phyloP scores from a whole-genome alignment of 2,329 filamentous ascomycete species.

The Tolypocladium pustulatum region DNA sequence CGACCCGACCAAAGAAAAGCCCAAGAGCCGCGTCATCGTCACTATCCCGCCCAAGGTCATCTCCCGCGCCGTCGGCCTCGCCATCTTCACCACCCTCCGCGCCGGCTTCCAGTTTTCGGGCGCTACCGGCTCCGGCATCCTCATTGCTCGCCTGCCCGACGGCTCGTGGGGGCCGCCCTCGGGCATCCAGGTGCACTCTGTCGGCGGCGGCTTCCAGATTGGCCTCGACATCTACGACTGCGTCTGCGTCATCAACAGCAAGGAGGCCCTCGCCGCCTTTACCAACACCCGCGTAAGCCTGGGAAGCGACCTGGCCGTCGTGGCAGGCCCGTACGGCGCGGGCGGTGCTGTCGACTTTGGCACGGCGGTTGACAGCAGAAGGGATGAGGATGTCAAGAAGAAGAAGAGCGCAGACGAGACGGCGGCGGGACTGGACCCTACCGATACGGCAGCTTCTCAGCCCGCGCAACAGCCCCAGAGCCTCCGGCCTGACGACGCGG shows the following conservation, averaged over 20 bases:
- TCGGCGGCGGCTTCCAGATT: conserved; percentile 68
- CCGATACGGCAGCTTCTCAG: background rate
- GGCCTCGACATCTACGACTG: conserved; percentile 86
- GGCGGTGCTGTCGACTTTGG: conserved; percentile 62
- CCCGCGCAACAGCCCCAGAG: background rate
- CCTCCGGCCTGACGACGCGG: background rate
- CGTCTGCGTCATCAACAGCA: conserved; percentile 75
- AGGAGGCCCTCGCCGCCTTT: conserved; percentile 66
- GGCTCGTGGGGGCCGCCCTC: conserved; percentile 71
- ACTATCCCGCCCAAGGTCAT: conserved; percentile 51
- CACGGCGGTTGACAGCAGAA: conserved; percentile 12
- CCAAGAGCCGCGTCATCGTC: conserved; percentile 37
- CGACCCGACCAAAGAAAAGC: conserved; percentile 24
- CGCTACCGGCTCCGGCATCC: conserved; percentile 55
- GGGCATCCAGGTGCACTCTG: conserved; percentile 71
- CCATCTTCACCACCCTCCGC: conserved; percentile 63
- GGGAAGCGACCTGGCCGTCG: conserved; percentile 67
- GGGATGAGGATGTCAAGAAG: background rate
- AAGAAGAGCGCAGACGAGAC: background rate
- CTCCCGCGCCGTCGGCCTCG: conserved; percentile 54
- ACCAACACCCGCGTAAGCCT: conserved; percentile 65
- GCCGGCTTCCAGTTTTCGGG: conserved; percentile 55
- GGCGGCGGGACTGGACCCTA: background rate
- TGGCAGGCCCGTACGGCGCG: conserved; percentile 57
- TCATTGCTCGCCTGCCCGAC: conserved; percentile 51